phyloP scores from a whole-genome alignment of 75 land plant species.

The Gnetum montanum region DNA sequence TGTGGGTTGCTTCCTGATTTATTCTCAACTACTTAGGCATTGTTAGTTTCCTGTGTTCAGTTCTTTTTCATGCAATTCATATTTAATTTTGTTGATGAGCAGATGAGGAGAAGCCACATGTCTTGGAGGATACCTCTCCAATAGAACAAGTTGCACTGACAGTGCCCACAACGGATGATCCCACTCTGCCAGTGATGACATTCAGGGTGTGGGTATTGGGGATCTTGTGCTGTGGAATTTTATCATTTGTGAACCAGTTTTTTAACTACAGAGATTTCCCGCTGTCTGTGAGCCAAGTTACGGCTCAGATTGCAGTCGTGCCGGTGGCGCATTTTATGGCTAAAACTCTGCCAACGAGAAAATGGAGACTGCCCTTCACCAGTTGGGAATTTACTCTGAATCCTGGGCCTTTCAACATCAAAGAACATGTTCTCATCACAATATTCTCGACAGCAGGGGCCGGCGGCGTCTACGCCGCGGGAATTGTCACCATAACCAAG shows the following conservation, averaged over 20 bases:
- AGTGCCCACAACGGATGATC: constrained; percentile 25
- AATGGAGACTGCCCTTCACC: constrained; percentile 15
- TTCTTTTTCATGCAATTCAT: too few species aligned
- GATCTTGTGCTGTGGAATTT: constrained; percentile 10
- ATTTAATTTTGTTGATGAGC: too few species aligned
- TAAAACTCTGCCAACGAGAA: constrained; percentile 18
- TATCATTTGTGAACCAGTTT: constrained; percentile 35
- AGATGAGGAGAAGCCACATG: too few species aligned
- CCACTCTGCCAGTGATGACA: constrained; percentile 22
- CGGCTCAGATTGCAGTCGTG: constrained; percentile 27
- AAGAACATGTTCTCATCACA: constrained; percentile 38
- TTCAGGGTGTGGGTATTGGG: constrained; percentile 34
- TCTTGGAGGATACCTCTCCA: too few species aligned
- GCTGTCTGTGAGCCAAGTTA: constrained; percentile 8
- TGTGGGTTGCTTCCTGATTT: too few species aligned
- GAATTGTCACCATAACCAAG: constrained; percentile 30
- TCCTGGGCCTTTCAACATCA: constrained; percentile 33
- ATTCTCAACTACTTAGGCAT: too few species aligned
- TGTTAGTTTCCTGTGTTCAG: too few species aligned
- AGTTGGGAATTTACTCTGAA: constrained; percentile 24
- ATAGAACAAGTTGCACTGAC: constrained; percentile 41
- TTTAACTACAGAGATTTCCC: constrained; percentile 22
- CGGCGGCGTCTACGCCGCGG: constrained; percentile 23
- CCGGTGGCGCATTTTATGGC: constrained; percentile 33
- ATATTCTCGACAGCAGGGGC: constrained; percentile 30